Evolutionary conservation across 2,329 filamentous ascomycete genomes (phyloP), one percentile per base, ranked within the genome.

Genomic region (Cucurbitaria berberidis): DNA sequence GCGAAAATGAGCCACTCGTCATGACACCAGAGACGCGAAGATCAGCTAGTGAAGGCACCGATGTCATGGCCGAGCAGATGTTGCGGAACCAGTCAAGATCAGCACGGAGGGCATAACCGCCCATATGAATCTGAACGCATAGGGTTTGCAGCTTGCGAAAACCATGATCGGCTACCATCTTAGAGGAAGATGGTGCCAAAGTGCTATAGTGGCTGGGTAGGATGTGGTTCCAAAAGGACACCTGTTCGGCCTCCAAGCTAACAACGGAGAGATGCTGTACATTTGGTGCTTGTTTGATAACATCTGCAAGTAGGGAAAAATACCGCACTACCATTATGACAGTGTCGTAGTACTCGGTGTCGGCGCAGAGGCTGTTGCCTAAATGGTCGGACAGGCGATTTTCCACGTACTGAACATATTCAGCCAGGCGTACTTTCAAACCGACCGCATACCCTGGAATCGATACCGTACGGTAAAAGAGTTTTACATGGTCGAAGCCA

Each of bases 201-300:
- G n/a, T 7, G 13, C 7, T 18, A 11, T 19, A 1, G 5, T 44
- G 5, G 4, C 21, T 35, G 8, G 35, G 21, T 3, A 62, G 15
- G 9, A 70, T 2, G 22, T 61, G 19, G 15, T 49, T 41, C 70
- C 67, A 72, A n/a, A 72, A 54, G 1, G 63, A 63, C 0, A 66
- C 30, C 1, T 61, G 44, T 1, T 21, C 3, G 4, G 48, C 46
- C 50, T 72, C 70, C 3, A 70, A 4, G 30, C 60, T 68, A 8
- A 65, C 56, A 5, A 71, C 41, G 26, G 49, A 62, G 1, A 71
- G 42, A 18, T 70, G 57, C 27, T 60, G 50, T 10, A 71, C 27
- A 13, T 72, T 71, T 5, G 51, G 46, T 1, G 59, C 59, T 19
- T 35, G 32, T 2, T 40, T 45, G 10, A 68, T 48, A 11, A 71